phyloP scores from a whole-genome alignment of 768 basidiomycete genomes.

The Botryobasidium botryosum region DNA sequence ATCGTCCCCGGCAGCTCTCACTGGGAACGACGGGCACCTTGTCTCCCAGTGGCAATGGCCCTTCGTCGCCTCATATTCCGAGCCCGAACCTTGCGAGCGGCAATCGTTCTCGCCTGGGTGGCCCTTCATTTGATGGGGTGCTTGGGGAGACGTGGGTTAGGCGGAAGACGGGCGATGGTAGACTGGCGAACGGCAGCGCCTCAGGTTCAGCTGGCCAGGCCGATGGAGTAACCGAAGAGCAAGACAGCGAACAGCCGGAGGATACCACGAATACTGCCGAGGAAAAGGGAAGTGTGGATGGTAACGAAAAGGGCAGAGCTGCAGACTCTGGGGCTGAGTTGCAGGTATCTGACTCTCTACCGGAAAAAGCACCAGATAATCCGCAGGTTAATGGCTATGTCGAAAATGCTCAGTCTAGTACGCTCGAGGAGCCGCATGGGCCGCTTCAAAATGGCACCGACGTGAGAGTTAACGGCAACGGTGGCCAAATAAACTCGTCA shows the following conservation, averaged over 20 bases:
- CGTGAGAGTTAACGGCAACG: too few relatives aligned
- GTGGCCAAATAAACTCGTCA: too few relatives aligned
- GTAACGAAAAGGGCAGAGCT: too few relatives aligned
- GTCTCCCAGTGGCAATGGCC: background rate
- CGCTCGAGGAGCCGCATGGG: too few relatives aligned
- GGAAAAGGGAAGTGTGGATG: too few relatives aligned
- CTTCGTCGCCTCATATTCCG: constrained; percentile 4
- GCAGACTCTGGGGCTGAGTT: too few relatives aligned
- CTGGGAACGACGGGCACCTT: background rate
- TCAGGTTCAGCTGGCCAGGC: background rate
- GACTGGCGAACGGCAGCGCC: constrained; percentile 1
- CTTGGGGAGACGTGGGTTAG: constrained; percentile 8
- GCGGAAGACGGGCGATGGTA: background rate
- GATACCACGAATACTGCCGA: too few relatives aligned
- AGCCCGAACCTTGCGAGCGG: background rate
- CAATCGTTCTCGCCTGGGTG: constrained; percentile 5
- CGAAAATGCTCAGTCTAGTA: too few relatives aligned
- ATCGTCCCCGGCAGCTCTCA: constrained; percentile 10
- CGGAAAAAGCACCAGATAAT: too few relatives aligned
- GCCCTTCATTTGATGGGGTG: constrained; percentile 9
- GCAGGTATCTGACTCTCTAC: too few relatives aligned
- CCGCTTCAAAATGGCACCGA: too few relatives aligned
- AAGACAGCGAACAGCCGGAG: background rate
- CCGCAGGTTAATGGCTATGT: too few relatives aligned
- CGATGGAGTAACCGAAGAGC: background rate